phyloP scores from a whole-genome alignment of 164 flowering plant genomes.

The Magnolia kwangsiensis region DNA sequence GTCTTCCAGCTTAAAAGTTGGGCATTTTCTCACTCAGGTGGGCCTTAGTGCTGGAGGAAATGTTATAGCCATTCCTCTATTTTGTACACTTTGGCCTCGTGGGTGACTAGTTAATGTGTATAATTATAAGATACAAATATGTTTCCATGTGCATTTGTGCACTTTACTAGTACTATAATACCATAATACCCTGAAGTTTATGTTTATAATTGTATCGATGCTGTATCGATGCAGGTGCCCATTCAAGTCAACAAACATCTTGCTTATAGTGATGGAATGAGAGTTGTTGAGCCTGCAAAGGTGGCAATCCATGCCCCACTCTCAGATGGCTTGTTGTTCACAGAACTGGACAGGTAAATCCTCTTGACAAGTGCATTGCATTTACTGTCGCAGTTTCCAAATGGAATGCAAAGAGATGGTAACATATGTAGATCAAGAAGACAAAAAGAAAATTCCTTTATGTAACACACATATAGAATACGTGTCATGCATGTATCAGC shows the following conservation, averaged over 20 bases:
- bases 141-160: too few relatives aligned
- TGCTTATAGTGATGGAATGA: constrained; percentile 93
- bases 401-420: background rate
- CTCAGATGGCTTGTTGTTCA: constrained; percentile 74
- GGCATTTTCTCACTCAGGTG: too few relatives aligned
- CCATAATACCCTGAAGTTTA: too few relatives aligned
- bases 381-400: background rate
- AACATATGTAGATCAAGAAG: background rate
- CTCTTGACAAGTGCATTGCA: background rate
- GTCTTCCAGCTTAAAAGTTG: too few relatives aligned
- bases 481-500: background rate
- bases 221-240: constrained; percentile 58
- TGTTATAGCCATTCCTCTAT: too few relatives aligned
- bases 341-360: constrained; percentile 70
- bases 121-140: too few relatives aligned
- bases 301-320: constrained; percentile 37
- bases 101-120: too few relatives aligned
- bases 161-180: too few relatives aligned
- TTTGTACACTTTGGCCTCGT: too few relatives aligned
- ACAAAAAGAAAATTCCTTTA: background rate
- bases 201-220: background rate
- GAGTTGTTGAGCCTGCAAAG: constrained; percentile 70
- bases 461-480: background rate
- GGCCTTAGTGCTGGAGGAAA: too few relatives aligned
- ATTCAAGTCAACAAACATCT: constrained; percentile 92